Conservation (phyloP, 768 basidiomycete genomes). For the Royoungia palumana region DNA sequence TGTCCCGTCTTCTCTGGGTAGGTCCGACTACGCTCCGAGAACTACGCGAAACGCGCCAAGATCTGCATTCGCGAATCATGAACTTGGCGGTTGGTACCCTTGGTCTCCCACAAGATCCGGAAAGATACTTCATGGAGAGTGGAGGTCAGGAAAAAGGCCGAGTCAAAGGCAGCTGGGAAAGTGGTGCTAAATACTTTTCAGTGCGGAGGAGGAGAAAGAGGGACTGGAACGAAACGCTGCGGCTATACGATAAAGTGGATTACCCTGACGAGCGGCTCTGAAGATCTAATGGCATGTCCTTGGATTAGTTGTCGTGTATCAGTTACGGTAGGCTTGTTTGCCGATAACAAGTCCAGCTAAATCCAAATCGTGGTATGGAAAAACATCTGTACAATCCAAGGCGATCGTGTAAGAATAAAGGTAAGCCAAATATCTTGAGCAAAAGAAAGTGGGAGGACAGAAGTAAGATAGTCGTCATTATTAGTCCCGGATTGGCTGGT, state of each 20-base stretch:
- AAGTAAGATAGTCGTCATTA: neutral
- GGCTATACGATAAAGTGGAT: conserved; percentile 79
- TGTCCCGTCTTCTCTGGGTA: conserved; percentile 59
- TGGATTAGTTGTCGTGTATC: too few relatives aligned
- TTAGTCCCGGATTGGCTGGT: conserved; percentile 38
- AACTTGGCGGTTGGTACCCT: conserved; percentile 55
- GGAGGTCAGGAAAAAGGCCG: conserved; percentile 73
- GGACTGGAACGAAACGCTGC: conserved; percentile 86
- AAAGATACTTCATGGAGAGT: conserved; percentile 53
- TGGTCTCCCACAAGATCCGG: conserved; percentile 67
- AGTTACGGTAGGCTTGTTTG: neutral
- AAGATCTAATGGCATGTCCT: conserved; percentile 1
- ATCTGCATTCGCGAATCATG: conserved; percentile 64
- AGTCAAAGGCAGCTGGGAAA: conserved; percentile 63
- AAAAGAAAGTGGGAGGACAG: neutral
- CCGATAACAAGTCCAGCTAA: neutral
- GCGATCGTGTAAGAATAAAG: neutral
- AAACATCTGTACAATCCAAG: neutral
- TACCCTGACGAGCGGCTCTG: conserved; percentile 56
- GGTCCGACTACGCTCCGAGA: conserved; percentile 54
- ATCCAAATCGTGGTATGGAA: conserved; percentile 10
- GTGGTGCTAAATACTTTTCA: conserved; percentile 73
- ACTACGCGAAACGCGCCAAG: conserved; percentile 51
- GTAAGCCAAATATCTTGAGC: neutral
- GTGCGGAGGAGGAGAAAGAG: conserved; percentile 73